Evolutionary conservation across 768 basidiomycete genomes (phyloP).

Genomic region (Vararia minispora): DNA sequence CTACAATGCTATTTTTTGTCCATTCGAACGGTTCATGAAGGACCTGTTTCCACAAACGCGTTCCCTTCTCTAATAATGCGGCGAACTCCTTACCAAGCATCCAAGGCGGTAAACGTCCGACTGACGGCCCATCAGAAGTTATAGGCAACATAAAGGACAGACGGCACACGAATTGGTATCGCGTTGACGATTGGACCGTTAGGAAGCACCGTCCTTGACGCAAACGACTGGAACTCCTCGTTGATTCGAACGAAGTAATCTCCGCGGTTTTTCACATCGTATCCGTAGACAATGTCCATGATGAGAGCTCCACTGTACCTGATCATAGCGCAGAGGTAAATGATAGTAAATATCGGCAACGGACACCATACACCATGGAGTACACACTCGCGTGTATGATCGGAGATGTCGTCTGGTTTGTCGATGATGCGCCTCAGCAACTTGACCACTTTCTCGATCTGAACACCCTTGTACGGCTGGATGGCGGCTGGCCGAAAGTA

Average conservation of each 20-base stretch:
- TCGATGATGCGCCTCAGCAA: conserved; percentile 1
- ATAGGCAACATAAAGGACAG: too few relatives aligned
- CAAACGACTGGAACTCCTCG: neutral
- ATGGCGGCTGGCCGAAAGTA: conserved; percentile 1
- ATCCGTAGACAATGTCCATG: conserved; percentile 5
- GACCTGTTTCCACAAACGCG: too few relatives aligned
- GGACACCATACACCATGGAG: neutral
- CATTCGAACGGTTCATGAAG: neutral
- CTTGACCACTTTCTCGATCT: neutral
- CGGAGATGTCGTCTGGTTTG: conserved; percentile 1
- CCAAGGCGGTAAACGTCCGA: too few relatives aligned
- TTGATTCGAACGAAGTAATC: conserved; percentile 4
- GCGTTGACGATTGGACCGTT: conserved; percentile 6
- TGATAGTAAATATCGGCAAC: neutral
- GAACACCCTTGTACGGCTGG: conserved; percentile 1
- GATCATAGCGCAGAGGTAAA: too few relatives aligned
- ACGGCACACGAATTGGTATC: conserved; percentile 6
- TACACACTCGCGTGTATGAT: conserved; percentile 2
- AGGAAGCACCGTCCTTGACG: neutral
- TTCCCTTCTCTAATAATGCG: too few relatives aligned
- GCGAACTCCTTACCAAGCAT: too few relatives aligned
- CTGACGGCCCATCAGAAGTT: too few relatives aligned
- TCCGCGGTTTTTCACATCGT: conserved; percentile 4
- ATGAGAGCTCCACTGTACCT: conserved; percentile 1
- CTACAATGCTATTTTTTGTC: conserved; percentile 5